phyloP scores from a whole-genome alignment of 768 basidiomycete species.

The Strobilomyces confusus region DNA sequence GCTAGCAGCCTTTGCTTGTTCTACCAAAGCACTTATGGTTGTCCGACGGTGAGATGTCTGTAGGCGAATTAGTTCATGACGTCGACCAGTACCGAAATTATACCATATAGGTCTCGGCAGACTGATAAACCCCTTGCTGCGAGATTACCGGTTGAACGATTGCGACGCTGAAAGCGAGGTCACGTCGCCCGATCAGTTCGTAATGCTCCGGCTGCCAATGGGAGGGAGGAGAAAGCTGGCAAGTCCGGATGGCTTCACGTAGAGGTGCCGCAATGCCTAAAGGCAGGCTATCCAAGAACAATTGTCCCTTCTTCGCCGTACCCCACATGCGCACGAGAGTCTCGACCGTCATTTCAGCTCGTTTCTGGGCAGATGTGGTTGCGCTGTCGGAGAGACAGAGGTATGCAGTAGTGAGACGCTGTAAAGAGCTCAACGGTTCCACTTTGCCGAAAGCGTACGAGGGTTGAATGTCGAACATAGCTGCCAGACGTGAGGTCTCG shows the following conservation, averaged over 20 bases:
- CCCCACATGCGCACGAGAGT: conserved; percentile 45
- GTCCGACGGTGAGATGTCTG: conserved; percentile 51
- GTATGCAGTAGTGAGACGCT: conserved; percentile 54
- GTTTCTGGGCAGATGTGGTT: conserved; percentile 48
- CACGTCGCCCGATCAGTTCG: conserved; percentile 30
- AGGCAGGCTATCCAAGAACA: conserved; percentile 55
- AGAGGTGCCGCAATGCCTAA: conserved; percentile 75
- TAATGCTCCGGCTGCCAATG: conserved; percentile 57
- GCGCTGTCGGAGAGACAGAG: conserved; percentile 54
- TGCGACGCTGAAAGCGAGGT: conserved; percentile 31
- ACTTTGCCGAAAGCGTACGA: conserved; percentile 60
- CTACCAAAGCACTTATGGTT: conserved; percentile 49
- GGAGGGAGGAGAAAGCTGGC: conserved; percentile 71
- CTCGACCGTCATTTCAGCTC: conserved; percentile 62
- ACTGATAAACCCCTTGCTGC: conserved; percentile 29
- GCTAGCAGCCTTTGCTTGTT: conserved; percentile 48
- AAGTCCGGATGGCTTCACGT: conserved; percentile 79
- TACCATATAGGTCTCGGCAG: conserved; percentile 33
- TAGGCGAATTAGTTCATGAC: conserved; percentile 8
- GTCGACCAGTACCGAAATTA: neutral
- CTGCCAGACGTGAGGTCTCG: conserved; percentile 43
- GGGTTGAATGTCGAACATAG: conserved; percentile 45
- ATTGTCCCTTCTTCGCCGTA: conserved; percentile 38
- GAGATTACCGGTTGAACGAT: conserved; percentile 28
- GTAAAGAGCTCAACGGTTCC: conserved; percentile 54